phyloP scores from a whole-genome alignment of 1,284 basidiomycete species.

The Apiotrichum gracile region DNA sequence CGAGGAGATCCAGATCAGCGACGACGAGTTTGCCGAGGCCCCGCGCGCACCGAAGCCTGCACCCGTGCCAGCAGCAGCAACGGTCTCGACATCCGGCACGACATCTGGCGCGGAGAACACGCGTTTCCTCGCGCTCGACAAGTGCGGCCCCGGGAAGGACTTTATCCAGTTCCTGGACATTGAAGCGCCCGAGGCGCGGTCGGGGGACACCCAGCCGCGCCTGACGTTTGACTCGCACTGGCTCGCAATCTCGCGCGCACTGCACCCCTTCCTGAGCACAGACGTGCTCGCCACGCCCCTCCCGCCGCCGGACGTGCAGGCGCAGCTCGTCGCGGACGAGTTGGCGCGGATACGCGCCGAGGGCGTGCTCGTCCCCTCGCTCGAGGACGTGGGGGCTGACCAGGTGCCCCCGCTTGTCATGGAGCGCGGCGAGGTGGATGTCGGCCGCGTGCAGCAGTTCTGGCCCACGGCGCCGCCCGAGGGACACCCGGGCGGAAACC shows the following conservation, averaged over 20 bases:
- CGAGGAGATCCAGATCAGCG: conserved; percentile 21
- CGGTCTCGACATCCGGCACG: neutral
- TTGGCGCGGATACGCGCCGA: conserved; percentile 58
- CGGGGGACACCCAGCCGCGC: conserved; percentile 38
- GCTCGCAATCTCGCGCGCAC: conserved; percentile 85
- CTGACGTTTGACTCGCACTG: conserved; percentile 78
- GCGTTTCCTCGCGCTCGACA: conserved; percentile 82
- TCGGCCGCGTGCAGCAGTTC: conserved; percentile 66
- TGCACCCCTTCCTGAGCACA: conserved; percentile 69
- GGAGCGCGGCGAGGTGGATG: conserved; percentile 39
- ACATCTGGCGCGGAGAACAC: neutral
- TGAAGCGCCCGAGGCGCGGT: conserved; percentile 32
- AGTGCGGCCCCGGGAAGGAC: conserved; percentile 73
- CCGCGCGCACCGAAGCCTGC: neutral
- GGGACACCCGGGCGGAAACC: conserved; percentile 45
- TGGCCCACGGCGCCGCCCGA: conserved; percentile 63
- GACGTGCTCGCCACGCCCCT: conserved; percentile 54
- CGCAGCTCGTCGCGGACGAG: conserved; percentile 58
- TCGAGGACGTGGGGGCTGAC: neutral
- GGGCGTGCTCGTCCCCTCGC: conserved; percentile 32
- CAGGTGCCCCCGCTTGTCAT: conserved; percentile 31
- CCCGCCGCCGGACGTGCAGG: conserved; percentile 57
- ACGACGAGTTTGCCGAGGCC: conserved; percentile 20
- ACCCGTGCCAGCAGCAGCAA: neutral
- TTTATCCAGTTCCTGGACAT: conserved; percentile 80